Conservation (phyloP, 257 asterid genomes). For the Paraleonurus japonicus region DNA sequence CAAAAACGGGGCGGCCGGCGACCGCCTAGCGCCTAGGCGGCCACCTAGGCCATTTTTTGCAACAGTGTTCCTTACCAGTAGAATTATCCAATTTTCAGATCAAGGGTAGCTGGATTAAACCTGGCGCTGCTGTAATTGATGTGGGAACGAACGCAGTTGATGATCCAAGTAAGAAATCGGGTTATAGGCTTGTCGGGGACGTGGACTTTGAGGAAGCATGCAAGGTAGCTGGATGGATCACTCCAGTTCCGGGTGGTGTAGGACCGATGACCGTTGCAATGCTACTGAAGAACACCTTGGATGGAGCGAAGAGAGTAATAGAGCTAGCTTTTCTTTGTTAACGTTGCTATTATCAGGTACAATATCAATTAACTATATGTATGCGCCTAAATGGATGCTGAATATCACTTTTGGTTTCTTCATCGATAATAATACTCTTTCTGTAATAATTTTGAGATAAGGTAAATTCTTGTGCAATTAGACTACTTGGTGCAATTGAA, state of each 20-base stretch:
- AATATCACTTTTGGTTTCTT: no score
- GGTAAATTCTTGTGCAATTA: no score
- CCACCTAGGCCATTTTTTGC: no score
- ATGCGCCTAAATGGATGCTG: background rate
- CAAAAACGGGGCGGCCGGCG: no score
- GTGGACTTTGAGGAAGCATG: slow-evolving; percentile 82
- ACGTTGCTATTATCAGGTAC: background rate
- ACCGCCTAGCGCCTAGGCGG: no score
- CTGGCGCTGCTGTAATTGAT: slow-evolving; percentile 97
- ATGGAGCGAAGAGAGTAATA: slow-evolving; percentile 77
- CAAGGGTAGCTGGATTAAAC: slow-evolving; percentile 96
- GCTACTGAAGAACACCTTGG: slow-evolving; percentile 85
- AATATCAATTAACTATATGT: no score
- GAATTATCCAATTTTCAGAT: slow-evolving; percentile 45
- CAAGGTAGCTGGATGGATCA: slow-evolving; percentile 78
- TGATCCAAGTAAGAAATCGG: slow-evolving; percentile 73
- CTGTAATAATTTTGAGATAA: no score
- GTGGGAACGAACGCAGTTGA: slow-evolving; percentile 91
- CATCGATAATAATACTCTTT: no score
- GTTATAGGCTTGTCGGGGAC: slow-evolving; percentile 94
- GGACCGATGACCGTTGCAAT: slow-evolving; percentile 98
- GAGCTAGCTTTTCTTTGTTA: slow-evolving; percentile 28
- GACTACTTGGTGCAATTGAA: no score
- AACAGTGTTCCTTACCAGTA: no score
- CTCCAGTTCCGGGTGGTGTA: slow-evolving; percentile 98